Evolutionary conservation across 352 stramenopile genomes (phyloP).

Genomic region (Halophytophthora batemanensis): DNA sequence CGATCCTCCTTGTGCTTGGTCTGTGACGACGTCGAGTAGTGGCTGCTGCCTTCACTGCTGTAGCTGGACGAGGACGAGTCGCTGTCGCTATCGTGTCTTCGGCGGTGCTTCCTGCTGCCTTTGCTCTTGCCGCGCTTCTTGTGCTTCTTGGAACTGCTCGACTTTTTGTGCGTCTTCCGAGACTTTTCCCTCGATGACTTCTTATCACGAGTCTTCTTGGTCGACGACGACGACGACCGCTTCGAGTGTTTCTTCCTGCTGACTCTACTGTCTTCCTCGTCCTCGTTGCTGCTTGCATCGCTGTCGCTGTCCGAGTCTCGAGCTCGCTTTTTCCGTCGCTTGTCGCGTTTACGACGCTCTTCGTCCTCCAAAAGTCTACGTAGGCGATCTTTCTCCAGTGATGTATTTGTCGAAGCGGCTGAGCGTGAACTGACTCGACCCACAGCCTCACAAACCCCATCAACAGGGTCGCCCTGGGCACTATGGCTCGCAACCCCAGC

Average conservation of each 20-base stretch:
- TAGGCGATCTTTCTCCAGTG: conserved; percentile 32
- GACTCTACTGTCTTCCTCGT: conserved; percentile 1
- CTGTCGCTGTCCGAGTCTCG: not conserved
- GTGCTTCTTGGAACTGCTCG: conserved; percentile 7
- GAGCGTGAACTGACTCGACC: not conserved
- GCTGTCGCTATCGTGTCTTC: not conserved
- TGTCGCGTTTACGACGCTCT: conserved; percentile 3
- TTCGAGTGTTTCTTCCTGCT: too few species aligned
- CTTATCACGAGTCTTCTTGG: not conserved
- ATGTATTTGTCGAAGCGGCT: conserved; percentile 2
- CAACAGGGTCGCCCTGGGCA: not conserved
- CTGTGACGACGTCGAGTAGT: not conserved
- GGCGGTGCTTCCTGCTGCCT: conserved; percentile 10
- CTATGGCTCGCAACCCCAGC: not conserved
- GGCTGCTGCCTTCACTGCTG: not conserved
- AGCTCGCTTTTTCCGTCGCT: not conserved
- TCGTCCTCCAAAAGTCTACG: conserved; percentile 33
- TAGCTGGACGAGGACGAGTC: conserved; percentile 1
- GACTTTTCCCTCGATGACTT: conserved; percentile 7
- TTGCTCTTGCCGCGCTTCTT: conserved; percentile 33
- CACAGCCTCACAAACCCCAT: not conserved
- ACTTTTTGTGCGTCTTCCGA: conserved; percentile 2
- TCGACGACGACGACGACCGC: not conserved
- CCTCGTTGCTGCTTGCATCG: not conserved
- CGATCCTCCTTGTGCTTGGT: not conserved